Base-by-base conservation (phyloP, 495 filamentous ascomycete species). In the Aspergillus haitiensis region DNA sequence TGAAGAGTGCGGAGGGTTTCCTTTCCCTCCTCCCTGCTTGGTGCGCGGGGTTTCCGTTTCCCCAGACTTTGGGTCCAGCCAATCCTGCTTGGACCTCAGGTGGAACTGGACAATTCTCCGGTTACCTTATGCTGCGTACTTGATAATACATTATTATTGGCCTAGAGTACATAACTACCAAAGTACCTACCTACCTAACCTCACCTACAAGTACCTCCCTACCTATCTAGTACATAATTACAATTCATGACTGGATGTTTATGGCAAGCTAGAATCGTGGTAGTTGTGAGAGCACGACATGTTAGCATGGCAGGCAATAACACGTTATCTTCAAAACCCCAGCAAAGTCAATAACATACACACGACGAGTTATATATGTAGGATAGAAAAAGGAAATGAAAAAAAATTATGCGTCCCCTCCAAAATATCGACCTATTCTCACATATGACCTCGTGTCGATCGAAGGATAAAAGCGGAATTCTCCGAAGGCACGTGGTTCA, bases 1-100 rank as follows among this genome's bases (percentile, higher is more conserved):
- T 58, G 56, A 71, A 21, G 52, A 67, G 75, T 76, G 75, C 75
- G 75, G 75, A 78, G 72, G 67, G 56, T 71, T 78, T 78, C 75
- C 73, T 75, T 64, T 60, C 47, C n/a, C 47, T 52, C 15, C 12
- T 40, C 39, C 18, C 48, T 51, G 54, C 36, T 16, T n/a, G 46
- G 37, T 40, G 61, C 68, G 75, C 70, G 75, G 75, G 75, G 73
- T 69, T 67, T 65, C 67, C 67, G 68, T 67, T 65, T 72, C 72
- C 75, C 73, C 75, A 62, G 72, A 72, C 65, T 69, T 46, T 13
- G 16, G 39, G 60, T 59, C 65, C 59, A 70, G 59, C 69, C 62
- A 70, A 56, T 65, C 35, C 18, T 42, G 12, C 39, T 15, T 42
- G 2, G 39, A 15, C 12, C 15, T 8, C 15, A 13, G 39, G 12